A percentile compares a stretch with the other conserved stretches of the same genome.
These are phyloP conservation scores for Suillus cothurnatus DNA, from an alignment of 768 basidiomycete genomes.

Conservation along the genomic window DNA sequence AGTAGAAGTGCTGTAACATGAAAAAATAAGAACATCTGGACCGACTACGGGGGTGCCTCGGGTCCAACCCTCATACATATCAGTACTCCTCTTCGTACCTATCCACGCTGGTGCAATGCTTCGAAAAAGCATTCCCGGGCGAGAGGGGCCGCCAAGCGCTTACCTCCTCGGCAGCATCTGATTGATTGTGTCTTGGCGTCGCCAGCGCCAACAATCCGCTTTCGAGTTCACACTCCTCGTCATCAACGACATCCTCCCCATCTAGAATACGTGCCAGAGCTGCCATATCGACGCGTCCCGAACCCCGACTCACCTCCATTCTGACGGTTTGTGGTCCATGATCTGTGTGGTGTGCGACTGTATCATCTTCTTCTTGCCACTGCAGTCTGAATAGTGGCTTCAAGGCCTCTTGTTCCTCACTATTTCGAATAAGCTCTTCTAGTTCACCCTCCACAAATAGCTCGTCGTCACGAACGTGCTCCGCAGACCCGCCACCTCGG, in stretches of 20 bases:
- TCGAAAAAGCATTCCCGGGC: slow-evolving; percentile 30
- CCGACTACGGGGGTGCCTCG: background rate
- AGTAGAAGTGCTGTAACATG: slow-evolving; percentile 1
- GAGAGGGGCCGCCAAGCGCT: slow-evolving; percentile 49
- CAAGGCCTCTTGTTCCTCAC: slow-evolving; percentile 53
- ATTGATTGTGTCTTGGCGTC: slow-evolving; percentile 17
- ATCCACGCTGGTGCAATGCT: slow-evolving; percentile 19
- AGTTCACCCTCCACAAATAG: slow-evolving; percentile 71
- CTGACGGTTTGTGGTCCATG: background rate
- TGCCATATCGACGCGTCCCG: slow-evolving; percentile 55
- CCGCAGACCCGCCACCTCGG: slow-evolving; percentile 56
- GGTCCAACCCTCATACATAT: background rate
- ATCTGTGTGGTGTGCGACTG: slow-evolving; percentile 27
- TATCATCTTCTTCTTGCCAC: slow-evolving; percentile 34
- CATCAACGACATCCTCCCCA: slow-evolving; percentile 27
- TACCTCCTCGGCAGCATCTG: slow-evolving; percentile 38
- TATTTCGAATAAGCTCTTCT: slow-evolving; percentile 56
- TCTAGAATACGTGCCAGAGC: slow-evolving; percentile 54
- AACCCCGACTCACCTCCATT: slow-evolving; percentile 32
- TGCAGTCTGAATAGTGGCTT: slow-evolving; percentile 36
- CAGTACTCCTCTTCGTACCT: slow-evolving; percentile 35
- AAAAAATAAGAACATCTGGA: background rate
- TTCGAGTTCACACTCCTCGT: slow-evolving; percentile 29
- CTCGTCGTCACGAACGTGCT: slow-evolving; percentile 66
- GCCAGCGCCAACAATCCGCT: slow-evolving; percentile 11